These are phyloP conservation scores for Huntiella bhutanensis DNA, from an alignment of 2,329 filamentous ascomycete species.

Conservation along the genomic window DNA sequence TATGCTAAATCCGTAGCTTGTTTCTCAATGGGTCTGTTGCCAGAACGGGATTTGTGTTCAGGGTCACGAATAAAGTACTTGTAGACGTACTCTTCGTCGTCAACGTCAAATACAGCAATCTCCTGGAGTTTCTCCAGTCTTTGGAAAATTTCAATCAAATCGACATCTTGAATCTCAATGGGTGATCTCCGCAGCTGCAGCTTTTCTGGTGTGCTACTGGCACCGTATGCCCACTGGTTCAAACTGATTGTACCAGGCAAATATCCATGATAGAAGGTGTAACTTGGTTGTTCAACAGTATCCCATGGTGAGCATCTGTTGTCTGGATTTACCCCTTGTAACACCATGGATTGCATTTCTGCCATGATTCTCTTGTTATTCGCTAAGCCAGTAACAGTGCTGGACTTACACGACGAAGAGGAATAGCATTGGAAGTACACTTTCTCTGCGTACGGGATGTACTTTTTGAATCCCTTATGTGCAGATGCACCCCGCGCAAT, in stretches of 20 bases:
- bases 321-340: constrained; percentile 19
- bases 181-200: constrained; percentile 40
- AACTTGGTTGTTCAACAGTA: constrained; percentile 55
- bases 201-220: constrained; percentile 34
- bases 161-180: constrained; percentile 39
- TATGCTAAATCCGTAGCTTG: constrained; percentile 57
- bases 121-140: constrained; percentile 42
- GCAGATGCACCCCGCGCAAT: constrained; percentile 38
- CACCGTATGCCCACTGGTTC: constrained; percentile 46
- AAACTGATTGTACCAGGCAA: constrained; percentile 53
- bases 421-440: constrained; percentile 37
- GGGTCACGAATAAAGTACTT: constrained; percentile 47
- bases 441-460: constrained; percentile 35
- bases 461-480: constrained; percentile 34
- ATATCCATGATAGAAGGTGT: constrained; percentile 46
- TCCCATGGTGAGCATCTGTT: constrained; percentile 39
- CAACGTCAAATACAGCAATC: constrained; percentile 23
- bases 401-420: constrained; percentile 11
- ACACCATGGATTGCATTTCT: constrained; percentile 36
- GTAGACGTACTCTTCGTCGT: constrained; percentile 39
- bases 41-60: constrained; percentile 29
- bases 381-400: constrained; percentile 6
- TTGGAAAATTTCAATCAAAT: constrained; percentile 36
- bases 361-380: constrained; percentile 25
- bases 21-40: constrained; percentile 39